Evolutionary conservation across 345 rosid species (phyloP), one percentile per base, ranked within the genome.

Genomic region (Populus tremula): DNA sequence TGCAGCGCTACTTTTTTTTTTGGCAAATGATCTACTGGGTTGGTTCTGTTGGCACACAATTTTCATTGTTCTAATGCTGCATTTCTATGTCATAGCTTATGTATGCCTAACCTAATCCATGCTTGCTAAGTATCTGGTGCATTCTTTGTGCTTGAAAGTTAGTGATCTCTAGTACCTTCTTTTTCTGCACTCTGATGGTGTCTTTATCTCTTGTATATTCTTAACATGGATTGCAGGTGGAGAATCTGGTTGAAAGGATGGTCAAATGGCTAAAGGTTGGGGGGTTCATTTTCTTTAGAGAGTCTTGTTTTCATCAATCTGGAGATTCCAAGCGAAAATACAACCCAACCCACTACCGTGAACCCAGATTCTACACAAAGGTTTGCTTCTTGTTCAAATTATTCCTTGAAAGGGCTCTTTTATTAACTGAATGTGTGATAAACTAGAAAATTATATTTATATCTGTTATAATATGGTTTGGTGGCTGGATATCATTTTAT

Each of bases 321-420:
- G 98, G 97, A 78, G 99, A 93, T 84, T 83, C 85, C 77, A 92
- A 90, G 83, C 82, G 96, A 43, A 96, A 92, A 83, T 67, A 74
- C 76, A 92, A 92, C 81, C 99, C 98, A 66, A 89, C 99, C 68
- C 99, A 92, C 85, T 96, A 96, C 84, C 94, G 97, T 39, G 99
- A 96, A 78, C 99, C 99, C 71, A 88, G 93, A 76, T 96, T 86
- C 87, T 96, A 96, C 81, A 88, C 99, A 17, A 89, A 94, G 97
- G 99, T 92, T 65, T 33, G 78, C 70, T n/a, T 62, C 70, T 56
- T 70, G 65, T 64, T 56, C 8, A 54, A 9, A 63, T 43, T 21
- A 33, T 67, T 66, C 23, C 38, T 53, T 66, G 29, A 56, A 64
- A 17, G 25, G 38, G 23, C 61, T 77, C 13, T 23, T 64, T 25